Base-by-base conservation (phyloP, 2,329 filamentous ascomycete genomes). In the Hypoxylon sp. region DNA sequence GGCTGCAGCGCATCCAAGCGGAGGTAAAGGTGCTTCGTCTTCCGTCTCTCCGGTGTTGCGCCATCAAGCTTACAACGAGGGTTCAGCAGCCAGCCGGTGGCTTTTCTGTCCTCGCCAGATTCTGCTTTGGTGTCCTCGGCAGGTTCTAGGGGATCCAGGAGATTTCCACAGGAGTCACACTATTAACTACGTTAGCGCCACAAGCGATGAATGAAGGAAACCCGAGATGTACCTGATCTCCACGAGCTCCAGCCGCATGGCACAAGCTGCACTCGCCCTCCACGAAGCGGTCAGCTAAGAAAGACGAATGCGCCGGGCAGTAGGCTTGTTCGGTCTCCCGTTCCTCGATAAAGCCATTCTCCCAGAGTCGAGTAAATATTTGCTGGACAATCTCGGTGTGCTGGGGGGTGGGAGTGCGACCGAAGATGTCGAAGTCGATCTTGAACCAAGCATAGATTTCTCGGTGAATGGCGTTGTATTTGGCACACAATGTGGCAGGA, bases 401-500 rank as follows among this genome's bases (percentile, higher is more conserved):
- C 76, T 96, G 89, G 61, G 88, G 82, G 17, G 95, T 98, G 2
- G 95, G 94, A 4, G 96, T 98, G 66, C 95, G 91, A 70, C 95
- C 96, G 79, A 98, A 99, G 81, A 95, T 91, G 82, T 98, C 95
- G 79, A 98, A 98, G 65, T 88, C 90, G 77, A 98, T 95, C 78
- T 94, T 90, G 83, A 99, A 99, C 94, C 95, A 98, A 80, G 97
- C 89, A 81, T 98, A 98, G 73, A 98, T 92, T 54, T 92, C 93
- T 76, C 94, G 90, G 82, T 98, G 95, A 66, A 97, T 90, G 76
- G 89, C 90, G 83, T 97, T 93, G 85, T 97, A 98, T 84, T 98
- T 97, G 81, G 92, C 89, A 84, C 95, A 98, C 11, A 98, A 89
- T 78, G 95, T 88, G 76, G 92, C 87, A 22, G 95, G 94, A 11